A percentile compares a stretch with the other conserved stretches of the same genome.
Conservation (phyloP, 2,329 filamentous ascomycete species). For the Rugonectria rugulosa region DNA sequence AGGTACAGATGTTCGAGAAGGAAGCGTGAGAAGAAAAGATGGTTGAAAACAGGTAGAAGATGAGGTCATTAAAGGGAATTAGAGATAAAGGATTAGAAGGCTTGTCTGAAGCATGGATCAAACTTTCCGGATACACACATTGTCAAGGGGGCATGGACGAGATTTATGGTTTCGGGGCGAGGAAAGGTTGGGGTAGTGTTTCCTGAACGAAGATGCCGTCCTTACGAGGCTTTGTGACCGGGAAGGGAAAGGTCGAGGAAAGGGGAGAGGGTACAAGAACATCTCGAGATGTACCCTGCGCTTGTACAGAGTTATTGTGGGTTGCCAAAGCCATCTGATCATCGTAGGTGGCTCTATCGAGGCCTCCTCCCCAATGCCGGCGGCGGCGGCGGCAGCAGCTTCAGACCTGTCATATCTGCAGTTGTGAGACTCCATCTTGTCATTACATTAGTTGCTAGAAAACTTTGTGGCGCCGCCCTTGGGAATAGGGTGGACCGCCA, state of each 20-base stretch:
- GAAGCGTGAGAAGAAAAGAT: conserved; percentile 6
- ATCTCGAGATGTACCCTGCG: conserved; percentile 26
- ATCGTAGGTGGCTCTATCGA: conserved; percentile 38
- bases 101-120: conserved; percentile 21
- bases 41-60: neutral
- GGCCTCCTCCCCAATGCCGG: conserved; percentile 32
- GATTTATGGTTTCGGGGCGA: conserved; percentile 45
- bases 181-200: conserved; percentile 12
- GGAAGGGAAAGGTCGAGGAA: conserved; percentile 35
- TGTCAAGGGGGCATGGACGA: conserved; percentile 39
- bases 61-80: conserved; percentile 16
- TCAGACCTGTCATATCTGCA: conserved; percentile 47
- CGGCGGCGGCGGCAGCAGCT: conserved; percentile 28
- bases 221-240: conserved; percentile 27
- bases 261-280: conserved; percentile 25
- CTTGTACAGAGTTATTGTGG: conserved; percentile 33
- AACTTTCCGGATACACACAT: conserved; percentile 17
- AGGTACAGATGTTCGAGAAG: neutral
- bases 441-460: conserved; percentile 31
- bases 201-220: conserved; percentile 23
- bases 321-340: conserved; percentile 32
- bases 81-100: conserved; percentile 24
- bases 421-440: conserved; percentile 40
- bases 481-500: conserved; percentile 28
- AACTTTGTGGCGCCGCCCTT: conserved; percentile 36